Evolutionary conservation across 768 basidiomycete genomes (phyloP).

Genomic region (Kwoniella dejecticola): DNA sequence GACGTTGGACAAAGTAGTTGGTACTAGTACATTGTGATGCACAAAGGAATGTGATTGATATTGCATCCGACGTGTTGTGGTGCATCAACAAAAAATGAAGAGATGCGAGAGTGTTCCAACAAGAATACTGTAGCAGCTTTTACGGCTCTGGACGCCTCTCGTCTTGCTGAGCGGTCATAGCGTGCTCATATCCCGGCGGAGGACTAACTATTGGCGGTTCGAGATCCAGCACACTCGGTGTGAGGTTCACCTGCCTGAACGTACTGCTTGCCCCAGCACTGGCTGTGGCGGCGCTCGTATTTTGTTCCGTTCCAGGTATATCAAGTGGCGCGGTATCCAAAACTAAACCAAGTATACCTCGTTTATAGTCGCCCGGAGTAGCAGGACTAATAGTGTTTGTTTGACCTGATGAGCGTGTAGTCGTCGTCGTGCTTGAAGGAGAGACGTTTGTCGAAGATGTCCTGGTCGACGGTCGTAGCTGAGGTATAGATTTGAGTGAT

Average conservation of each 20-base stretch:
- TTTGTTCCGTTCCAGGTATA: neutral
- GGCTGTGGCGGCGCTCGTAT: neutral
- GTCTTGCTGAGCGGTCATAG: constrained; percentile 5
- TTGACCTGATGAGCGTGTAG: neutral
- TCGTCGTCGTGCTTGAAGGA: neutral
- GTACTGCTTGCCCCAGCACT: neutral
- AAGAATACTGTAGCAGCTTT: too few species aligned
- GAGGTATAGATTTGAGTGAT: neutral
- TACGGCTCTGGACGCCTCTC: neutral
- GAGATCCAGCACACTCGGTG: neutral
- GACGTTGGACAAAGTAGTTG: too few species aligned
- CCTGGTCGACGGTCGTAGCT: neutral
- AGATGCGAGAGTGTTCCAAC: too few species aligned
- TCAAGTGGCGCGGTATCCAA: neutral
- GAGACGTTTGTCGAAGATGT: constrained; percentile 3
- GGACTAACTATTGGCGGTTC: neutral
- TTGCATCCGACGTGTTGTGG: too few species aligned
- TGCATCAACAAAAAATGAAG: too few species aligned
- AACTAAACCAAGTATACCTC: constrained; percentile 5
- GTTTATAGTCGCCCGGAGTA: constrained; percentile 4
- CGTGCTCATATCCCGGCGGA: neutral
- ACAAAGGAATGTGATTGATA: too few species aligned
- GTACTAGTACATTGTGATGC: too few species aligned
- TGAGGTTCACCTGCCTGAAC: neutral
- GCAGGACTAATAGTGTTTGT: neutral